Base-by-base conservation (phyloP, 1,284 basidiomycete species). In the Phenoliferia sp. region DNA sequence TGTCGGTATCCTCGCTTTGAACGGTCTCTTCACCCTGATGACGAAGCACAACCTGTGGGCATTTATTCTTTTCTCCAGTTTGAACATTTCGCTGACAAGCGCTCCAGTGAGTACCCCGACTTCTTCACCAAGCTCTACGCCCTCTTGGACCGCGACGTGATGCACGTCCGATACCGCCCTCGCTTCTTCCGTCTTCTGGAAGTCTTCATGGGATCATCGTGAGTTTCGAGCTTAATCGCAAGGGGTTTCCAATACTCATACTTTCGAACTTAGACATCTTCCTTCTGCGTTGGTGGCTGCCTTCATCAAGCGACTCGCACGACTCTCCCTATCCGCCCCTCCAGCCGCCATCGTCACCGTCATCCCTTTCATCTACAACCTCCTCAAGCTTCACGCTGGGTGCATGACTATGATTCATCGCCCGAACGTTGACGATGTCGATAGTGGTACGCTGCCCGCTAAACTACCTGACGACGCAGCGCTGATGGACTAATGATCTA, bases 91-190 rank as follows among this genome's bases (percentile, higher is more conserved):
- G 28, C 52, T 61, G 29, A 44, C 62, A 12, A 32, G 7, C n/a
- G 16, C 28, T 28, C 19, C 68, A 94, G 92, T 35, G 94, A 98
- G 78, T 98, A 96, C 77, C 95, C 96, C 3, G 88, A 87, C 12
- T 98, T 99, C 81, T 99, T 97, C 82, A 90, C 88, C 4, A 86
- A 89, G n/a, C 84, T 99, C 3, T 99, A 99, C 76, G 85, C 86
- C 1, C 90, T 98, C 77, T 84, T 99, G 16, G 89, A 93, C 76
- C 83, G 87, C 22, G 86, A 93, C 33, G 85, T 97, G 3, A 84
- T 99, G 29, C 95, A 99, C 77, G 85, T 92, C 68, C 93, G 91
- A 76, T 90, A 97, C 77, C 86, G 95, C 16, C 89, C 95, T 1
- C 86, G 95, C 39, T 99, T 99, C 82, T 94, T 99, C 85, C 86